These are phyloP conservation scores for Isoetes taiwanensis DNA, from an alignment of 75 land plant species.

Conservation along the genomic window DNA sequence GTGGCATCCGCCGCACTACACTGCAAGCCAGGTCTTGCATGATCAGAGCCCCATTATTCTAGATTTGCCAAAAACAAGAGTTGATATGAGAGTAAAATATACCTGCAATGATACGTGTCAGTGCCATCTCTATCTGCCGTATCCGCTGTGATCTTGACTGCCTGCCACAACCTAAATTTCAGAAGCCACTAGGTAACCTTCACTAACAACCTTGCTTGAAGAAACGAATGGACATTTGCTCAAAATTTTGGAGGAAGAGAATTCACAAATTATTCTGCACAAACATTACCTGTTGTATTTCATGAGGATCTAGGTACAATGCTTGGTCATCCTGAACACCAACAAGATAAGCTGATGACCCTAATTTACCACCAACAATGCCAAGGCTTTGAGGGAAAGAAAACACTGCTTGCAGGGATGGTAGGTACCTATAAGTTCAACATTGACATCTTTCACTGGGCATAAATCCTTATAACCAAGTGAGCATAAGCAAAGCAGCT, in stretches of 20 bases:
- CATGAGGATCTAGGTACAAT: conserved; percentile 93
- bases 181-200: not conserved
- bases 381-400: conserved; percentile 95
- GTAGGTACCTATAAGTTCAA: conserved; percentile 15
- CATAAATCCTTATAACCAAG: not conserved
- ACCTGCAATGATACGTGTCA: conserved; percentile 94
- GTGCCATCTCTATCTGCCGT: conserved; percentile 59
- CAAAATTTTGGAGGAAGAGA: not conserved
- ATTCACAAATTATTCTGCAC: not conserved
- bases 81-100: not conserved
- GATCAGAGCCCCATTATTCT: not conserved
- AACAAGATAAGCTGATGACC: conserved; percentile 82
- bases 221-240: not conserved
- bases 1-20: conserved; percentile 48
- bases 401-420: conserved; percentile 61
- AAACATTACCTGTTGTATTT: conserved; percentile 54
- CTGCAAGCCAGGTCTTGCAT: conserved; percentile 21
- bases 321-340: conserved; percentile 96
- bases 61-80: not conserved
- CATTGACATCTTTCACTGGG: not conserved
- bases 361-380: conserved; percentile 89
- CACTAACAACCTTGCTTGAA: not conserved
- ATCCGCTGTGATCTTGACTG: conserved; percentile 35
- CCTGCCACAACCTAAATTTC: conserved; percentile 32
- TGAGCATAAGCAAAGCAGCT: not conserved